These are phyloP conservation scores for Haberlea rhodopensis DNA, from an alignment of 257 asterid genomes.

Conservation along the genomic window DNA sequence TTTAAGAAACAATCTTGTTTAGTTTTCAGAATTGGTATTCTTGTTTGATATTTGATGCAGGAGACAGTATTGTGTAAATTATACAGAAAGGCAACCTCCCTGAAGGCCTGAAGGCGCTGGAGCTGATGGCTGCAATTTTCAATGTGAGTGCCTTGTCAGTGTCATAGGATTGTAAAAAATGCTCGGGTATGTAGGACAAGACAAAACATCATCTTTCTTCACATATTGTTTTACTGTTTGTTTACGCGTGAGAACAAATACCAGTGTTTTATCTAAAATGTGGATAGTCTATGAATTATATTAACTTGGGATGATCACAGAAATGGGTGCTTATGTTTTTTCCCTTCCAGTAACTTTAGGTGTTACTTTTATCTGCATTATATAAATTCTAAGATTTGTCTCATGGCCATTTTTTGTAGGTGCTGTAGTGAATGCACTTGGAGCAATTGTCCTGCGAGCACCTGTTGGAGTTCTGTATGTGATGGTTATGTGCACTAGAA, in stretches of 20 bases:
- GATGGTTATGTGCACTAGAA: constrained; percentile 21
- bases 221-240: constrained; percentile 9
- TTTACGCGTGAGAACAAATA: background rate
- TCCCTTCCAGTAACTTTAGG: constrained; percentile 13
- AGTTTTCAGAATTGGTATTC: background rate
- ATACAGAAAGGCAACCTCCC: constrained; percentile 62
- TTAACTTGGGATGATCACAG: constrained; percentile 10
- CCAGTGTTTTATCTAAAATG: background rate
- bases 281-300: constrained; percentile 3
- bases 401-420: constrained; percentile 53
- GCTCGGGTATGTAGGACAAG: background rate
- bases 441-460: constrained; percentile 89
- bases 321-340: background rate
- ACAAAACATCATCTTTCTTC: background rate
- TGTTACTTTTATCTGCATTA: constrained; percentile 11
- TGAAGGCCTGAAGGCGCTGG: constrained; percentile 65
- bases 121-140: constrained; percentile 65
- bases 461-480: constrained; percentile 85
- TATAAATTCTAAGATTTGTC: constrained; percentile 23
- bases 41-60: constrained; percentile 42
- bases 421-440: constrained; percentile 70
- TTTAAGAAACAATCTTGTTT: no score
- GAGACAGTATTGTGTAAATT: constrained; percentile 61
- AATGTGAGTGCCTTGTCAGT: no score
- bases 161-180: background rate